Evolutionary conservation across 2,329 filamentous ascomycete genomes (phyloP).

Genomic region (Cyanodermella asteris): DNA sequence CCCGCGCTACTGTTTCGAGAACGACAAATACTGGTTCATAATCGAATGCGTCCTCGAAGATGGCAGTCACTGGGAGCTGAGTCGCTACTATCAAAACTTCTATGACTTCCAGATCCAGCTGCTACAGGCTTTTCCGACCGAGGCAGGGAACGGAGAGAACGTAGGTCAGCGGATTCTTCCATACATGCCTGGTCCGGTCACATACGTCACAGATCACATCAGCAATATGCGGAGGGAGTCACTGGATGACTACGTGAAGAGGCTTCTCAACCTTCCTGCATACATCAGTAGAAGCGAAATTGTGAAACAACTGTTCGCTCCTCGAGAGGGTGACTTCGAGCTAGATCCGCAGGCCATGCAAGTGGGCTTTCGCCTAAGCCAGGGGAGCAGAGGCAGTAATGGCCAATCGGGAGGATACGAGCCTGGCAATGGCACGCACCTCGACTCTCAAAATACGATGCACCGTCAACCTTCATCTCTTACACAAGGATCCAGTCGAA

Average conservation of each 20-base stretch:
- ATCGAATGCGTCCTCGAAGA: slow-evolving; percentile 83
- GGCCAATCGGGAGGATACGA: slow-evolving; percentile 29
- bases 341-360: slow-evolving; percentile 47
- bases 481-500: slow-evolving; percentile 8
- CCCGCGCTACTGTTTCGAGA: slow-evolving; percentile 81
- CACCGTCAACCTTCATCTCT: not conserved
- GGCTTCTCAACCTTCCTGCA: slow-evolving; percentile 57
- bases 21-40: slow-evolving; percentile 98
- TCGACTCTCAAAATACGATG: slow-evolving; percentile 16
- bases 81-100: slow-evolving; percentile 92
- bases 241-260: slow-evolving; percentile 87
- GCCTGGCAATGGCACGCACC: slow-evolving; percentile 18
- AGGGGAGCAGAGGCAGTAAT: slow-evolving; percentile 37
- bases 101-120: slow-evolving; percentile 97
- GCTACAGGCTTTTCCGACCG: slow-evolving; percentile 72
- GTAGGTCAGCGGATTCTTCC: slow-evolving; percentile 62
- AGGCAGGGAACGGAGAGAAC: slow-evolving; percentile 64
- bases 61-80: slow-evolving; percentile 77
- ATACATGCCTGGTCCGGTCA: slow-evolving; percentile 95
- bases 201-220: slow-evolving; percentile 94
- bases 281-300: slow-evolving; percentile 71
- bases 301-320: slow-evolving; percentile 78
- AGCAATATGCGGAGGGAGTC: slow-evolving; percentile 84
- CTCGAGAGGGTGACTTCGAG: slow-evolving; percentile 78
- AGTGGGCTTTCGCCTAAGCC: slow-evolving; percentile 56